Base-by-base conservation (phyloP, 2,329 filamentous ascomycete genomes). In the Tympanopsis confertula region DNA sequence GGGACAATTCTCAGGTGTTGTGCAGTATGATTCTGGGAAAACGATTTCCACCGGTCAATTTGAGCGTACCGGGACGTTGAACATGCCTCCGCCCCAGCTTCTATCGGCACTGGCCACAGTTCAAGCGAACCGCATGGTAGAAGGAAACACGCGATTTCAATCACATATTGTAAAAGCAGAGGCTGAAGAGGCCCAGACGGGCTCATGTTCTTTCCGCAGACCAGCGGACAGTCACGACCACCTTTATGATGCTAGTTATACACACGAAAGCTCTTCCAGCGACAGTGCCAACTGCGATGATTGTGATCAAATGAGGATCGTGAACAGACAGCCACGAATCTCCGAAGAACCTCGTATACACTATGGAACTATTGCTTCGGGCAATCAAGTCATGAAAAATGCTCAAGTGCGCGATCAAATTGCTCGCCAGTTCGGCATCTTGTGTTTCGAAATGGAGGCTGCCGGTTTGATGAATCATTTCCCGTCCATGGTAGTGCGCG, bases 1-100 rank as follows among this genome's bases (percentile, higher is more conserved):
- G 0, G 45, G 41, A 2, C 37, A 17, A 0, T 44, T 4, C 0
- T 41, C 47, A 0, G 51, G 52, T 0, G 47, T 52, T 0, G 15
- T 46, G 1, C 47, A 55, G 13, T 51, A 50, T n/a, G 48, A 54
- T 13, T 7, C 35, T 20, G 36, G 41, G 5, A 41, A 43, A 14
- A n/a, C 14, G 4, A 19, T 35, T 20, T 36, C 38, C 19, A 19
- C 22, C 22, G 33, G 38, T 10, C 20, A n/a, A 17, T 42, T 42
- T 35, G 12, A 41, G 12, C 17, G 18, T 13, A 38, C 29, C 5
- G 35, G 38, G 2, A 19, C 5, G 4, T 20, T 41, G n/a, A 42
- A 38, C 24, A 17, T 26, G 20, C 35, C 41, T 13, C 38, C 41
- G 10, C 10, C 13, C 5, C 13, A 32, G 10, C 36, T 41, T 18